These are phyloP conservation scores for Pyrus bretschneideri DNA, from an alignment of 306 rosid species.

Conservation along the genomic window DNA sequence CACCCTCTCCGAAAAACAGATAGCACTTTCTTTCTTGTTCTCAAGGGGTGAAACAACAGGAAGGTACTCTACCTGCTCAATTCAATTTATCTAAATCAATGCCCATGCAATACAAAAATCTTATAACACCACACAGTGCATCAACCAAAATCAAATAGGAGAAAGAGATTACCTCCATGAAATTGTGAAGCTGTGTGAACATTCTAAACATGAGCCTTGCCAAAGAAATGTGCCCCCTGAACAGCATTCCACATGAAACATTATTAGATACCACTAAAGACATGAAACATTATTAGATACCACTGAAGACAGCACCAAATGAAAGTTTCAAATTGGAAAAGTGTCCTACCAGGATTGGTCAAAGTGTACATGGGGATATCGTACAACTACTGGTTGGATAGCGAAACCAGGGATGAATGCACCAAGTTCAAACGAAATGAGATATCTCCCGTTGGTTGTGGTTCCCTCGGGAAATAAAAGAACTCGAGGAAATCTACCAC, in stretches of 20 bases:
- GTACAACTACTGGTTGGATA: conserved; percentile 81
- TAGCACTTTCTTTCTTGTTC: conserved; percentile 67
- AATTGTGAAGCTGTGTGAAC: conserved; percentile 96
- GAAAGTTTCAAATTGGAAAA: conserved; percentile 14
- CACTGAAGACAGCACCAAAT: conserved; percentile 12
- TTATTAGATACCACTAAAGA: conserved; percentile 15
- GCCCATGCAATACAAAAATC: not conserved
- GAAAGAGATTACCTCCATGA: conserved; percentile 63
- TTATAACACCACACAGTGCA: not conserved
- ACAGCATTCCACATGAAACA: conserved; percentile 11
- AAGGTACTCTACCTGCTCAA: conserved; percentile 89
- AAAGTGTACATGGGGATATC: conserved; percentile 95
- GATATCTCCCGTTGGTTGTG: conserved; percentile 80
- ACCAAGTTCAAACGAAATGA: conserved; percentile 93
- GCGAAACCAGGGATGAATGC: conserved; percentile 85
- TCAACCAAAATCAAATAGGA: not conserved
- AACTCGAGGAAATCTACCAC: conserved; percentile 78
- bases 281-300: conserved; percentile 13
- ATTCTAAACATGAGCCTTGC: conserved; percentile 81
- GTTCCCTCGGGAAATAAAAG: conserved; percentile 98
- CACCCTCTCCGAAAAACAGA: conserved; percentile 71
- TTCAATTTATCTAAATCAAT: conserved; percentile 12
- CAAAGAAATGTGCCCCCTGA: conserved; percentile 84
- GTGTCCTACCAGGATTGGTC: conserved; percentile 88
- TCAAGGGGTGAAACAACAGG: conserved; percentile 64